Percentiles rank a stretch among this genome's conserved stretches.
Conservation (phyloP, 495 filamentous ascomycete species). For the Podospora tetraspora region DNA sequence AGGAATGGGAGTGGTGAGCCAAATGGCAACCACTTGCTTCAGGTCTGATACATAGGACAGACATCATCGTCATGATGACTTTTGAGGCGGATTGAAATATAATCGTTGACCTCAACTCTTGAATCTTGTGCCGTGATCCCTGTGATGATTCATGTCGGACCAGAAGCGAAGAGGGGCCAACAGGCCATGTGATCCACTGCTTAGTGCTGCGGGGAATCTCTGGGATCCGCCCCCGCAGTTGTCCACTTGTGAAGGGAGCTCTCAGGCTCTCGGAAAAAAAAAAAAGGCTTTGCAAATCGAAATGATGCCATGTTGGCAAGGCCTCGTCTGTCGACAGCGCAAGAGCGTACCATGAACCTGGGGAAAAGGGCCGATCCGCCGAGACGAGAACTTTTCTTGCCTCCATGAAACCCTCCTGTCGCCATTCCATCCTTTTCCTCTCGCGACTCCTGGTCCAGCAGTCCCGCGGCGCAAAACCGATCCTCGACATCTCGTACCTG, state of each 20-base stretch:
- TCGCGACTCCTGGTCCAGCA: not conserved
- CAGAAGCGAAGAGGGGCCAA: not conserved
- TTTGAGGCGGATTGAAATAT: constrained; percentile 8
- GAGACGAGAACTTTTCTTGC: constrained; percentile 15
- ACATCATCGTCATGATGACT: constrained; percentile 9
- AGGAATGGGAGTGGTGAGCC: constrained; percentile 14
- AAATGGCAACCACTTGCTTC: constrained; percentile 7
- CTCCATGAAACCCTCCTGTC: constrained; percentile 10
- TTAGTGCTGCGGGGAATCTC: not conserved
- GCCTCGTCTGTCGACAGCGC: not conserved
- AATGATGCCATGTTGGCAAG: not conserved
- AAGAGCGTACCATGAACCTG: not conserved
- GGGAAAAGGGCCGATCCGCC: not conserved
- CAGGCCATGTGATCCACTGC: not conserved
- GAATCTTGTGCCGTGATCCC: not conserved
- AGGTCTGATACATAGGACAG: constrained; percentile 7
- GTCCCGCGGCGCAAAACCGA: not conserved
- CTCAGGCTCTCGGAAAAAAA: not conserved
- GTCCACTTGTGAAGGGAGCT: not conserved
- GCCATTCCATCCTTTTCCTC: not conserved
- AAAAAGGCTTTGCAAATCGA: not conserved
- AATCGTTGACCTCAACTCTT: not conserved
- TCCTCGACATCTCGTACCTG: not conserved
- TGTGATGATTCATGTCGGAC: not conserved
- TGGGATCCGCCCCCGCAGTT: not conserved